Base-by-base conservation (phyloP, 2,329 filamentous ascomycete species). In the Fusarium nisikadoi region DNA sequence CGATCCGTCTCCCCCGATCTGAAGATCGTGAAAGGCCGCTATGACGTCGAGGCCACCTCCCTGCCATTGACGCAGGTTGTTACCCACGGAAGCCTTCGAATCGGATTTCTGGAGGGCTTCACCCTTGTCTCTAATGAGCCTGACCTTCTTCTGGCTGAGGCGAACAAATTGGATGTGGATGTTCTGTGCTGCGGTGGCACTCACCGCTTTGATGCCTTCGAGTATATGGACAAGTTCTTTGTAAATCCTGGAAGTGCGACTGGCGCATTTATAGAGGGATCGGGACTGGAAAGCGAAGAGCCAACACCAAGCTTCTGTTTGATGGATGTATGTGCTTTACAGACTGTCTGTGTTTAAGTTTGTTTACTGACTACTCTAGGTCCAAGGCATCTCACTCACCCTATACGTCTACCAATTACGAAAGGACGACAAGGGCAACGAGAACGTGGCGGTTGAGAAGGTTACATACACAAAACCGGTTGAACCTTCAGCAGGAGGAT, bases 341-440 rank as follows among this genome's bases (percentile, higher is more conserved):
- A 23, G 62, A 25, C 19, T 13, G 8, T 25, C 13, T 27, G 27
- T 49, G 2, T 23, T 4, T 41, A 14, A 43, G 14, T 19, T 16
- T 31, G 42, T 14, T 49, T 76, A 53, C 77, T 80, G 47, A 80
- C 64, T 61, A 50, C 56, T 42, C 75, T 76, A 97, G 94, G 94
- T 97, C 39, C 95, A 98, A 89, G 95, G 95, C 36, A 97, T 98
- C 80, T 97, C 97, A 20, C 88, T 98, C 74, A 97, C 97, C 66
- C 87, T 98, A 54, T 98, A 98, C 81, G 95, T 98, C 58, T 98
- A 98, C 80, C 93, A 95, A 81, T 82, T 95, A 78, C 89, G 91
- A 80, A 94, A 92, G 79, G 92, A 94, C 76, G 90, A 89, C 62
- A 91, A 93, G 74, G 93, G 93, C 20, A 89, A 89, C 39, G 93